Conservation (phyloP, 2,329 filamentous ascomycete genomes). For the Fusarium sp. region DNA sequence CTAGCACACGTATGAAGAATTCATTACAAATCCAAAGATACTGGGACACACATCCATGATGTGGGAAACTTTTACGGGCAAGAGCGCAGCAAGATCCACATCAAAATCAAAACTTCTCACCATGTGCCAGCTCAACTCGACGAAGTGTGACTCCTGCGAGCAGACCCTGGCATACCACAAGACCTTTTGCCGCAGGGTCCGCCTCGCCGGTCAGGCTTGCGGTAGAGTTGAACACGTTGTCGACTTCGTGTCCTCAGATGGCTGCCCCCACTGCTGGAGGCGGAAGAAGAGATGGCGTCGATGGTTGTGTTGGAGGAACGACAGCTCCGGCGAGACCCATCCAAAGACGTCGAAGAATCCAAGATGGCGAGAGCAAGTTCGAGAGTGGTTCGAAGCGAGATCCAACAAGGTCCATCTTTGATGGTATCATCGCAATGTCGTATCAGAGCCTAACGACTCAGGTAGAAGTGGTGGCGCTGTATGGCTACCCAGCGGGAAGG, state of each 20-base stretch:
- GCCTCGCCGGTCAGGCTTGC: not conserved
- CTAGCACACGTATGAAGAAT: not conserved
- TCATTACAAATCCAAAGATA: not conserved
- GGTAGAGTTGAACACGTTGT: not conserved
- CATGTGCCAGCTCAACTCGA: constrained; percentile 11
- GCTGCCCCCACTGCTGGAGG: constrained; percentile 12
- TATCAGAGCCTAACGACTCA: not conserved
- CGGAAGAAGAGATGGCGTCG: not conserved
- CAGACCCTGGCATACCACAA: not conserved
- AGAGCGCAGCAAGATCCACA: not conserved
- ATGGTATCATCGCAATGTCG: not conserved
- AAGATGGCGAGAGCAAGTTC: not conserved
- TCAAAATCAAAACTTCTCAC: not conserved
- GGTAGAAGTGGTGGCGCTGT: not conserved
- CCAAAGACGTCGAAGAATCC: not conserved
- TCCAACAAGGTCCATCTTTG: not conserved
- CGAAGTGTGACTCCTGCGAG: constrained; percentile 5
- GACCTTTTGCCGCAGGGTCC: constrained; percentile 8
- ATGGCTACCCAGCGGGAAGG: not conserved
- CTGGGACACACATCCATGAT: not conserved
- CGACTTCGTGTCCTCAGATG: not conserved
- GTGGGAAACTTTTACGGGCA: not conserved
- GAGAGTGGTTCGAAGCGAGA: not conserved
- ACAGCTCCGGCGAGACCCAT: constrained; percentile 7
- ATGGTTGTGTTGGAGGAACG: not conserved